Percentiles rank a stretch among this genome's conserved stretches.
Conservation (phyloP, 192 early-diverging fungal genomes). For the Chytriomyces hyalinus region DNA sequence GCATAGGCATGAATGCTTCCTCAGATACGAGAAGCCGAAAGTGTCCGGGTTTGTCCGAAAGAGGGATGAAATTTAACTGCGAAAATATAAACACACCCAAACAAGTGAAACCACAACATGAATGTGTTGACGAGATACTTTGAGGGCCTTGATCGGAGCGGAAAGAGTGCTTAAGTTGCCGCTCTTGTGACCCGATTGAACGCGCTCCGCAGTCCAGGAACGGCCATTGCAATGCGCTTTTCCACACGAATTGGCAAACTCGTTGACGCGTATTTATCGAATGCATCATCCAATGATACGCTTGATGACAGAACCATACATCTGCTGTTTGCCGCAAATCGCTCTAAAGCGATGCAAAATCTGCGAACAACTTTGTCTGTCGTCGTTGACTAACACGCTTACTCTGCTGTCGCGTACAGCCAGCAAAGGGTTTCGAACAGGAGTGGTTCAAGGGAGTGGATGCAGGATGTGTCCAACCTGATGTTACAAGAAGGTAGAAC, state of each 20-base stretch:
- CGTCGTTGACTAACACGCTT: conserved; percentile 92
- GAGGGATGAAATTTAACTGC: no score
- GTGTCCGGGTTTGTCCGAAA: no score
- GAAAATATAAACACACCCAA: no score
- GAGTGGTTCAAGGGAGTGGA: conserved; percentile 91
- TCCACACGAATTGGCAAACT: conserved; percentile 89
- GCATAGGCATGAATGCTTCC: no score
- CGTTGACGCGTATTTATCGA: conserved; percentile 81
- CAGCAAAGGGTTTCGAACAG: conserved; percentile 84
- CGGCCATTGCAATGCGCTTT: conserved; percentile 71
- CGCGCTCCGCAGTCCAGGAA: conserved; percentile 36
- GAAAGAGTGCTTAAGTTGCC: conserved; percentile 88
- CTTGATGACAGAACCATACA: conserved; percentile 87
- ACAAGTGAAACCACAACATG: no score
- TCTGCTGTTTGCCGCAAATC: conserved; percentile 93
- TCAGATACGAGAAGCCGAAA: no score
- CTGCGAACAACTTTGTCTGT: conserved; percentile 62
- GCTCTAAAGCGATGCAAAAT: conserved; percentile 66
- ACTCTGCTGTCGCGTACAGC: conserved; percentile 91
- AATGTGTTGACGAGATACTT: conserved; percentile 33
- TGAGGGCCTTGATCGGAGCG: conserved; percentile 88
- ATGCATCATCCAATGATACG: conserved; percentile 46
- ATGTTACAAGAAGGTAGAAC: conserved; percentile 84
- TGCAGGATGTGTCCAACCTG: conserved; percentile 51
- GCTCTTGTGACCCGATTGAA: conserved; percentile 67